phyloP scores from a whole-genome alignment of 2,329 filamentous ascomycete species.

The Ceratocystis ficicola region DNA sequence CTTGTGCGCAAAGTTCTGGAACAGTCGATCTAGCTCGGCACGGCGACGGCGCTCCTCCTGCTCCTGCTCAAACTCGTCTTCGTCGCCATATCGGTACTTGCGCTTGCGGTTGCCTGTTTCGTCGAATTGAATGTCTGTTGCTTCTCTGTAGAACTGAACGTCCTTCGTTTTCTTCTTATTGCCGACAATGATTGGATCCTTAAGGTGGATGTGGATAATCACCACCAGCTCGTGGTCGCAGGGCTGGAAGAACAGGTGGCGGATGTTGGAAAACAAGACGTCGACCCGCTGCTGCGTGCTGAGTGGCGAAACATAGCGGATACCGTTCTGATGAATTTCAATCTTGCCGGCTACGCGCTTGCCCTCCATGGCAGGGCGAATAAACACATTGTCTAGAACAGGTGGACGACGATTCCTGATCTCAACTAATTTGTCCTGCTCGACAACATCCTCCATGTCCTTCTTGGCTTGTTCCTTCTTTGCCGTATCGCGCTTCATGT shows the following conservation, averaged over 20 bases:
- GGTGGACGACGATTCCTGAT: conserved; percentile 87
- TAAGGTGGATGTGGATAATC: conserved; percentile 93
- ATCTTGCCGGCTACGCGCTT: conserved; percentile 93
- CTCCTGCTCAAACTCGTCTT: conserved; percentile 97
- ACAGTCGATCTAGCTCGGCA: conserved; percentile 85
- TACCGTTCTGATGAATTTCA: conserved; percentile 97
- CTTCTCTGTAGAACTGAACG: conserved; percentile 95
- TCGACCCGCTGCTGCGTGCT: conserved; percentile 76
- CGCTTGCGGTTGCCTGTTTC: conserved; percentile 97
- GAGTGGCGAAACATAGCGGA: conserved; percentile 77
- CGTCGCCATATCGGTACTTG: conserved; percentile 93
- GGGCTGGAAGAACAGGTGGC: conserved; percentile 97
- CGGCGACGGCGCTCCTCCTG: conserved; percentile 88
- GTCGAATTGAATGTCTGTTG: conserved; percentile 96
- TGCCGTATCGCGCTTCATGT: conserved; percentile 84
- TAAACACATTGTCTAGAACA: conserved; percentile 86
- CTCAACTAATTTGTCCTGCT: conserved; percentile 93
- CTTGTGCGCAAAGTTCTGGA: conserved; percentile 94
- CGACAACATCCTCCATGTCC: conserved; percentile 97
- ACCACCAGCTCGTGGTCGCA: conserved; percentile 94
- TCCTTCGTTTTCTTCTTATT: conserved; percentile 98
- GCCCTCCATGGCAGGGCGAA: conserved; percentile 87
- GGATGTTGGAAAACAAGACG: conserved; percentile 94
- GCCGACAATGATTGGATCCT: conserved; percentile 94
- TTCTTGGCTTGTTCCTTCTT: conserved; percentile 98